Conservation (phyloP, 768 basidiomycete genomes). For the Boletus vinaceobasis region DNA sequence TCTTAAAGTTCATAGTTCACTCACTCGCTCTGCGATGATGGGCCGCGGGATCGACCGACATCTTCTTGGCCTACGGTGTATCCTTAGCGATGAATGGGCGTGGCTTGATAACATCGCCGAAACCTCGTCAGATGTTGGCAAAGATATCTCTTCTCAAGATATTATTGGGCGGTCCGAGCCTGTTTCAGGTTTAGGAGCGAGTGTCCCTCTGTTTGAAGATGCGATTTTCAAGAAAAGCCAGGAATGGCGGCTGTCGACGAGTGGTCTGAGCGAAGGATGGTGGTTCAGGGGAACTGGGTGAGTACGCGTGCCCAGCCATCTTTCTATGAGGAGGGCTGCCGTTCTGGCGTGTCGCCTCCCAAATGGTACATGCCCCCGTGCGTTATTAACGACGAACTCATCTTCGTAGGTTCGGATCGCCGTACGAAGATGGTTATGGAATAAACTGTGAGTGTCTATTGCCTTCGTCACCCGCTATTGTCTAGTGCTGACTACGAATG, state of each 20-base stretch:
- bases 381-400: slow-evolving; percentile 5
- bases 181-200: not conserved
- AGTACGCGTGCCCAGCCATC: slow-evolving; percentile 12
- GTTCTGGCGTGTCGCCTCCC: not conserved
- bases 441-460: slow-evolving; percentile 66
- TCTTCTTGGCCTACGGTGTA: slow-evolving; percentile 75
- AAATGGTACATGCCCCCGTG: not conserved
- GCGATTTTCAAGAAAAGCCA: slow-evolving; percentile 68
- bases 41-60: slow-evolving; percentile 90
- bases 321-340: not conserved
- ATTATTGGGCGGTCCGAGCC: not conserved
- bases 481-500: not conserved
- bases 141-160: slow-evolving; percentile 6
- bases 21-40: slow-evolving; percentile 73
- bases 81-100: slow-evolving; percentile 43
- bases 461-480: not conserved
- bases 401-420: slow-evolving; percentile 63
- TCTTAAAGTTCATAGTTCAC: slow-evolving; percentile 62
- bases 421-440: slow-evolving; percentile 85
- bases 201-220: slow-evolving; percentile 67
- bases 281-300: slow-evolving; percentile 87
- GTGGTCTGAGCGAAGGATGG: slow-evolving; percentile 81
- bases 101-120: slow-evolving; percentile 22
- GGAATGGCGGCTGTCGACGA: slow-evolving; percentile 87
- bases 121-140: not conserved